Base-by-base conservation (phyloP, 306 rosid genomes). In the Sindora glabra region DNA sequence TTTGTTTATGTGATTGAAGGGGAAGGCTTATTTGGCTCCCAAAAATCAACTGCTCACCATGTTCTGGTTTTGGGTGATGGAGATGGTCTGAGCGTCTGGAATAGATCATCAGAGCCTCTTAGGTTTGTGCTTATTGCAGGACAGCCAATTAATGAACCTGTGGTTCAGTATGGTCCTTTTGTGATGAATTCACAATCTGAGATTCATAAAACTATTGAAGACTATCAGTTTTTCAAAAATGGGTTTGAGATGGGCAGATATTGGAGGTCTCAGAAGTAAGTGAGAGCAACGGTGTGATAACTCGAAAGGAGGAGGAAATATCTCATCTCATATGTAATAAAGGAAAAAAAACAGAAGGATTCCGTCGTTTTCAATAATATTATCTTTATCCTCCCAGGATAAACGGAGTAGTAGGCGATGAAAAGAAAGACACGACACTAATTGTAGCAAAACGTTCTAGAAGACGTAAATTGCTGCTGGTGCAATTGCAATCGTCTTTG, bases 151-250 rank as follows among this genome's bases (percentile, higher is more conserved):
- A 79, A 82, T 29, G 88, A 82, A 27, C 75, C 84, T 2, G 81
- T 82, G 25, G 82, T 72, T 51, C 79, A 73, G 41, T 59, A 75
- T 48, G 88, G 88, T 5, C 88, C 88, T 3, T 79, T 82, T 69
- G 88, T 82, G 51, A 82, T 82, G 88, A 82, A 82, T 75, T 56
- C 85, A 19, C 82, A 75, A 44, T 68, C 79, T 62, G 88, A 82
- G 48, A 78, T 82, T 45, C 59, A 79, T 6, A 64, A 71, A 32
- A 63, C 88, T n/a, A 62, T 82, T 25, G 72, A 76, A 59, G 88
- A 82, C 62, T 76, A 75, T 54, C 81, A 76, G 4, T 62, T 61
- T 49, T 36, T 45, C 26, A 41, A 42, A 58, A 82, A 82, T 54
- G 88, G 88, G 3, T 82, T 82, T 73, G 88, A 82, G 63, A 78